Evolutionary conservation across 352 stramenopile genomes (phyloP), one percentile per base, ranked within the genome.

Genomic region (Pythium plurisporium): DNA sequence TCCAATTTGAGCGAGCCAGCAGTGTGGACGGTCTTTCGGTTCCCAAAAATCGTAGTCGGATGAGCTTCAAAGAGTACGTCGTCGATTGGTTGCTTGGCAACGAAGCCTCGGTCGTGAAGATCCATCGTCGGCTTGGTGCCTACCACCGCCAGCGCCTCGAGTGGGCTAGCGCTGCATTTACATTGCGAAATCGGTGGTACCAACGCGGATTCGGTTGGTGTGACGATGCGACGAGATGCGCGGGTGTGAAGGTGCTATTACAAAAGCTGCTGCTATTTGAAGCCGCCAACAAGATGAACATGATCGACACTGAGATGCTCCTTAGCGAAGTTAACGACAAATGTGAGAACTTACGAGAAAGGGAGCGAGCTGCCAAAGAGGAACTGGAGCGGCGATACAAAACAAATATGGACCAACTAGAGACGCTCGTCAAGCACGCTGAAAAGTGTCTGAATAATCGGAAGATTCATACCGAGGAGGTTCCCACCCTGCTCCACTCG

Each of bases 241-340:
- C 82, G 0, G 80, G 80, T 19, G 76, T 90, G 0, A 84, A 86
- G 25, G 60, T 85, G 5, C 51, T 90, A 3, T 50, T 90, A 25
- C 54, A 85, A 34, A 69, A 68, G 23, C 57, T 90, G 10, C 50
- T 88, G 17, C 44, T 87, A 5, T 83, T 87, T 37, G 76, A 84
- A 25, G 66, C 72, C 15, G 80, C 73, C 5, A 87, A 90, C 62
- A 87, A 86, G 25, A 88, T 90, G 77, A 72, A 90, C 64, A 90
- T 90, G 80, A 54, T 83, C 10, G 61, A 77, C n/a, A 87, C 77
- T 0, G 68, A 86, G 34, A 65, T 69, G 15, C 41, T 90, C 30
- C 65, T 90, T 5, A 64, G 64, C 10, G 80, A 90, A 19, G 59
- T 90, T 31, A 74, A 80, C 37, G 67, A 82, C 49, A 90, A 90